Percentiles rank a stretch among this genome's conserved stretches.
Evolutionary conservation across 352 stramenopile species (phyloP).

Genomic region (Pilasporangium apinafurcum): DNA sequence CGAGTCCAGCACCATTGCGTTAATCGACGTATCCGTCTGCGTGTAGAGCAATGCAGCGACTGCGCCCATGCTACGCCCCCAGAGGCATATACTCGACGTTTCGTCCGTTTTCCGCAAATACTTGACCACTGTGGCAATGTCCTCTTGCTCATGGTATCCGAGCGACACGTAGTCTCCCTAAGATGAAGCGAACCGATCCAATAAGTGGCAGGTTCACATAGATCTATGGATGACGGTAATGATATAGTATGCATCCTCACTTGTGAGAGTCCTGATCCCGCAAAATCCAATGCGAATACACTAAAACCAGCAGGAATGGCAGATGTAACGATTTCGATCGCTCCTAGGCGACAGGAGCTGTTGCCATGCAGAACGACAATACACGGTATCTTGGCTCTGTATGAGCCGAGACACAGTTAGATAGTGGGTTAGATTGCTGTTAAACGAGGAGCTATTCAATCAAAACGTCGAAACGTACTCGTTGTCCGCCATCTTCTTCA

Average conservation of each 20-base stretch:
- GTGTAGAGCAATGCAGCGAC: slow-evolving; percentile 70
- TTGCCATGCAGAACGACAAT: slow-evolving; percentile 83
- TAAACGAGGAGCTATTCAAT: neutral
- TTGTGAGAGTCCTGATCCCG: slow-evolving; percentile 64
- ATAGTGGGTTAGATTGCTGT: neutral
- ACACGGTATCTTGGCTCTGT: slow-evolving; percentile 44
- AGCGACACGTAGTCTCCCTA: slow-evolving; percentile 81
- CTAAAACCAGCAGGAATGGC: slow-evolving; percentile 72
- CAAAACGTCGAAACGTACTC: slow-evolving; percentile 7
- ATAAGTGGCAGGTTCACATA: too few species aligned
- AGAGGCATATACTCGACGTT: slow-evolving; percentile 59
- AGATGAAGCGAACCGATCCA: neutral
- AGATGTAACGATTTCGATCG: slow-evolving; percentile 72
- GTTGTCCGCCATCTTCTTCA: slow-evolving; percentile 14
- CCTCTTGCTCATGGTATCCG: slow-evolving; percentile 66
- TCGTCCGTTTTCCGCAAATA: slow-evolving; percentile 50
- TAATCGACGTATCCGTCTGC: slow-evolving; percentile 45
- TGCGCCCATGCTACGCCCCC: slow-evolving; percentile 76
- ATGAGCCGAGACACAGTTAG: neutral
- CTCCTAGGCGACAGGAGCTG: slow-evolving; percentile 69
- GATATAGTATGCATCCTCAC: too few species aligned
- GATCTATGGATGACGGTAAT: too few species aligned
- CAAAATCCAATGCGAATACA: slow-evolving; percentile 80
- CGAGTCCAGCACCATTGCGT: slow-evolving; percentile 79
- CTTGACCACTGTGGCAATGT: slow-evolving; percentile 68